Percentiles rank a stretch among this genome's conserved stretches.
These are phyloP conservation scores for Hansenula sp. DNA, from an alignment of 1,139 yeast genomes.

Conservation along the genomic window DNA sequence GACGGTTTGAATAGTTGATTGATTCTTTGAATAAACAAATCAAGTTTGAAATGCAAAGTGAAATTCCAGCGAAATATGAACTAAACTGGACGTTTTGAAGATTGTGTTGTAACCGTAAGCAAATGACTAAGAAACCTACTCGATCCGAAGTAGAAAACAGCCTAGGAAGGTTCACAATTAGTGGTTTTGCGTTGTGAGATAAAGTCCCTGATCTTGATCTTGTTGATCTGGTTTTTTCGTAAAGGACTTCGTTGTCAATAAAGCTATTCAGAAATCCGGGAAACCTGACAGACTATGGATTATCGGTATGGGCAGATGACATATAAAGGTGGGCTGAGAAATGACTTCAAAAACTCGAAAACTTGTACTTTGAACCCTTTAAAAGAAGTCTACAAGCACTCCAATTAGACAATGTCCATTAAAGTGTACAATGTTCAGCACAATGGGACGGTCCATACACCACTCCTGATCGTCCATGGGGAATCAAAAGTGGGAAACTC, in stretches of 20 bases:
- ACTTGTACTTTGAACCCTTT: background rate
- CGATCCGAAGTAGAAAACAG: background rate
- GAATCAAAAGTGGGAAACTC: conserved; percentile 24
- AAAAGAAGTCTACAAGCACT: background rate
- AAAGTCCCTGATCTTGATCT: background rate
- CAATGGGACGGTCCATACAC: conserved; percentile 36
- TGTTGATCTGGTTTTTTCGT: background rate
- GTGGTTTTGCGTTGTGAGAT: too few species aligned
- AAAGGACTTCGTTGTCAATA: background rate
- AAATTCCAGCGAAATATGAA: too few species aligned
- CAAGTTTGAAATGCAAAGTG: too few species aligned
- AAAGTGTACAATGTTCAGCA: conserved; percentile 23
- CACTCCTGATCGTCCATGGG: conserved; percentile 43
- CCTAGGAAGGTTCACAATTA: too few species aligned
- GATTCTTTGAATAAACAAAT: too few species aligned
- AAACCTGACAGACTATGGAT: too few species aligned
- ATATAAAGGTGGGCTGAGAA: background rate
- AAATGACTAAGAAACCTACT: too few species aligned
- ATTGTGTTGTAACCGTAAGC: too few species aligned
- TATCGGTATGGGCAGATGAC: background rate
- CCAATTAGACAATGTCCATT: conserved; percentile 22
- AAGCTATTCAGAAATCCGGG: background rate
- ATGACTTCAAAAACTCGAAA: too few species aligned
- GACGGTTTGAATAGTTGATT: background rate
- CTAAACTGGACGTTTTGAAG: too few species aligned